Percentiles rank a stretch among this genome's conserved stretches.
Evolutionary conservation across 1,284 basidiomycete species (phyloP).

Genomic region (Papiliotrema fonsecae): DNA sequence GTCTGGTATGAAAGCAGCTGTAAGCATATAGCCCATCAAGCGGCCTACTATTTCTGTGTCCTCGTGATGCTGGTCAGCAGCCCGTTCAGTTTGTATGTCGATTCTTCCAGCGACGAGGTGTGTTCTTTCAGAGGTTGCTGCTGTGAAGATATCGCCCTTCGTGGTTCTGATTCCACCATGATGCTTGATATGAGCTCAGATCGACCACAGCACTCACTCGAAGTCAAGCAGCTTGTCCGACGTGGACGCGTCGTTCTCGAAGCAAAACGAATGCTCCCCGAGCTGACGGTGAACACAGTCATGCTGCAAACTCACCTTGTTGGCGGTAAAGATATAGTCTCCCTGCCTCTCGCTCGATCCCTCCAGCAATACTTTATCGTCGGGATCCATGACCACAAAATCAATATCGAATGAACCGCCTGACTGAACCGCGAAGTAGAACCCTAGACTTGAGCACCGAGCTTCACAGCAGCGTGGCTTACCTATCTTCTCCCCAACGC

Average conservation of each 20-base stretch:
- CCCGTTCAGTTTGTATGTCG: slow-evolving; percentile 79
- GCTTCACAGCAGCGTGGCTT: slow-evolving; percentile 12
- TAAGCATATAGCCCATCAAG: background rate
- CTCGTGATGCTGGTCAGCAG: slow-evolving; percentile 80
- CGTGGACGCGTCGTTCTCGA: slow-evolving; percentile 90
- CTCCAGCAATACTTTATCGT: slow-evolving; percentile 76
- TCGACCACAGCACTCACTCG: slow-evolving; percentile 51
- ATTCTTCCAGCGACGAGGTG: slow-evolving; percentile 85
- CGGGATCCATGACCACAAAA: slow-evolving; percentile 86
- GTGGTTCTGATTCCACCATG: slow-evolving; percentile 92
- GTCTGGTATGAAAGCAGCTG: slow-evolving; percentile 41
- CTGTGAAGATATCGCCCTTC: slow-evolving; percentile 74
- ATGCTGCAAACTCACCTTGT: slow-evolving; percentile 52
- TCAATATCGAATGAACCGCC: slow-evolving; percentile 97
- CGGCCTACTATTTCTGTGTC: slow-evolving; percentile 77
- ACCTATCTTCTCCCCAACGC: slow-evolving; percentile 47
- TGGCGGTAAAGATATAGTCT: slow-evolving; percentile 95
- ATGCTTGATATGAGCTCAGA: slow-evolving; percentile 50
- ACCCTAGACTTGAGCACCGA: slow-evolving; percentile 34
- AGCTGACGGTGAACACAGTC: slow-evolving; percentile 30
- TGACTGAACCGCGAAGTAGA: slow-evolving; percentile 75
- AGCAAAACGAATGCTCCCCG: slow-evolving; percentile 98
- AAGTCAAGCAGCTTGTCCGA: slow-evolving; percentile 92
- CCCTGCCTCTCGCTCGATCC: slow-evolving; percentile 86
- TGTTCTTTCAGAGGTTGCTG: slow-evolving; percentile 67